Base-by-base conservation (phyloP, 2,329 filamentous ascomycete genomes). In the Phialemoniopsis sp. region DNA sequence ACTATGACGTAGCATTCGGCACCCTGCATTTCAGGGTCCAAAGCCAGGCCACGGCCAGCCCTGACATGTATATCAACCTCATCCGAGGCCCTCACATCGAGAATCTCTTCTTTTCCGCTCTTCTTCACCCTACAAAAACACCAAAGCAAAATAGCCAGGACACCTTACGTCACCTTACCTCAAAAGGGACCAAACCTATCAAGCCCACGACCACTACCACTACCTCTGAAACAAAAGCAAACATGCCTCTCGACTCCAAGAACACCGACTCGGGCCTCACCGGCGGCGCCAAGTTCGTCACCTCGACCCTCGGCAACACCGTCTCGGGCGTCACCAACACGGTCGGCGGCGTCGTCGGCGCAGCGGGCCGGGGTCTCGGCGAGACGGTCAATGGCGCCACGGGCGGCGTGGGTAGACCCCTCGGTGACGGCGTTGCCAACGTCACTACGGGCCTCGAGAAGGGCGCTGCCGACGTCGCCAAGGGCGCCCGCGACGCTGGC, bases 351-450 rank as follows among this genome's bases (percentile, higher is more conserved):
- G 47, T 59, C 14, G 40, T 59, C 3, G 57, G 76, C 36, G 76
- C 76, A 1, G 73, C 73, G 2, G 70, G 72, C n/a, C 68, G 73
- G 10, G 77, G 77, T 6, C 35, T 82, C 3, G 75, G 76, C 29
- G 64, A 78, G 52, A 80, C 76, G 3, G 64, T 80, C 45, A 73
- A 57, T 9, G 64, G 66, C 38, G 70, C 68, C 4, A 74, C 76
- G 0, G 78, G 78, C 12, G 70, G 66, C n/a, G 55, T 66, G 9
- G 76, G 73, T 13, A 68, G 66, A 40, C 73, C 76, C 2, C 51
- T 82, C 2, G 78, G 78, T 8, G 72, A 82, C 48, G 76, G 67
- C 3, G 40, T 82, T 12, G 64, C 68, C 8, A 73, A 67, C 46
- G 51, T 77, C 8, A 74, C 74, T 6, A 70, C 65, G 2, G 76